phyloP scores from a whole-genome alignment of 306 rosid genomes.

The Begonia peltatifolia region DNA sequence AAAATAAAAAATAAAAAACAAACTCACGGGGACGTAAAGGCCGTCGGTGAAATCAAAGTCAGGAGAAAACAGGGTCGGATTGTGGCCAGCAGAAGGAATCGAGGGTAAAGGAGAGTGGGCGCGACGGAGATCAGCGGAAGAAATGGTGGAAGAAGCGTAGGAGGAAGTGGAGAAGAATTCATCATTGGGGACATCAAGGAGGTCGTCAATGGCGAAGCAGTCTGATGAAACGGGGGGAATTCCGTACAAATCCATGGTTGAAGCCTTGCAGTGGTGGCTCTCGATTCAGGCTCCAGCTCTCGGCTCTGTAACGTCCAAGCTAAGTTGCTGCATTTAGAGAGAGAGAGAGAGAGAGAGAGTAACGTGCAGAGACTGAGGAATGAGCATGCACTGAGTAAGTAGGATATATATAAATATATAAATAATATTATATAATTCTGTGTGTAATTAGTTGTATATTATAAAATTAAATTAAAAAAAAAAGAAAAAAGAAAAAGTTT shows the following conservation, averaged over 20 bases:
- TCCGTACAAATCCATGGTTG: slow-evolving; percentile 17
- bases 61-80: slow-evolving; percentile 1
- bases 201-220: slow-evolving; percentile 26
- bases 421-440: no score
- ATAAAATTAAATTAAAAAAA: no score
- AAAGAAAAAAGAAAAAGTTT: no score
- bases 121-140: slow-evolving; percentile 6
- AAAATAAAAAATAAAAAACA: no score
- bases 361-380: slow-evolving; percentile 16
- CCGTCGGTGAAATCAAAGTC: slow-evolving; percentile 12
- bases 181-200: slow-evolving; percentile 22
- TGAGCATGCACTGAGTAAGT: no score
- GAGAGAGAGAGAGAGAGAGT: slow-evolving; percentile 7
- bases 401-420: no score
- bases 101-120: background rate
- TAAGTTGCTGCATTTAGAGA: background rate
- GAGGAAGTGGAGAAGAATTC: slow-evolving; percentile 5
- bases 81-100: background rate
- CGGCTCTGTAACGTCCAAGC: background rate
- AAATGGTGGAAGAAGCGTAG: slow-evolving; percentile 1
- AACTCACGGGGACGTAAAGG: slow-evolving; percentile 23
- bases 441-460: no score
- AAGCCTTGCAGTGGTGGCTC: background rate
- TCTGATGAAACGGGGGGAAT: slow-evolving; percentile 1
- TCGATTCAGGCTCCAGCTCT: background rate